Base-by-base conservation (phyloP, 306 rosid species). In the Lathyrus aphaca region DNA sequence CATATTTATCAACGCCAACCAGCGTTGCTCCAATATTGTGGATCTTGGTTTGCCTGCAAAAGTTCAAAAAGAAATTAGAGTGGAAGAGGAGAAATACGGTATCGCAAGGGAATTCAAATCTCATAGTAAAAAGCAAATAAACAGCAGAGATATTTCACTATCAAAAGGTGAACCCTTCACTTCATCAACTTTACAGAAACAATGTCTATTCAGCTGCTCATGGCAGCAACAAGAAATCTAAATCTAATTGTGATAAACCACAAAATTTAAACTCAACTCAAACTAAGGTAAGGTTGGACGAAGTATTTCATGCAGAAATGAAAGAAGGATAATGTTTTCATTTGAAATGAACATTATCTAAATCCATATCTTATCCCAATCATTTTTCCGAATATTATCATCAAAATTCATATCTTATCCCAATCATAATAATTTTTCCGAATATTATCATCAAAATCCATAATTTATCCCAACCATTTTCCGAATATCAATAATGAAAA, bases 1-100 rank as follows among this genome's bases (percentile, higher is more conserved):
- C 99, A 79, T 84, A 72, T 69, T 91, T 86, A 83, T 94, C 99
- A 77, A 91, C 89, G 74, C 99, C 97, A 68, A 94, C 96, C 57
- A 94, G 85, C 38, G 44, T 91, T 37, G 95, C 97, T 69, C 97
- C 95, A 40, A 95, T 89, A 72, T 87, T 91, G 75, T 95, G 99
- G 86, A 95, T 95, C 88, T 95, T 95, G 58, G 99, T 95, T 84
- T 91, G 97, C 85, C 99, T 95, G 43, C 48, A 81, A 49, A 50
- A 80, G 73, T 75, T 77, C 43, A 75, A 45, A 67, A 57, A 63
- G 38, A 4, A 43, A 74, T 66, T 72, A 74, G 63, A 71, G 21
- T 27, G 15, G 45, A 57, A 37, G 60, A 27, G 13, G 23, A 72
- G 15, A 69, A 69, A 56, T 51, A 69, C 0, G 6, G 38, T 43